Evolutionary conservation across 441 rosid species (phyloP).

Genomic region (Populus hybrid): DNA sequence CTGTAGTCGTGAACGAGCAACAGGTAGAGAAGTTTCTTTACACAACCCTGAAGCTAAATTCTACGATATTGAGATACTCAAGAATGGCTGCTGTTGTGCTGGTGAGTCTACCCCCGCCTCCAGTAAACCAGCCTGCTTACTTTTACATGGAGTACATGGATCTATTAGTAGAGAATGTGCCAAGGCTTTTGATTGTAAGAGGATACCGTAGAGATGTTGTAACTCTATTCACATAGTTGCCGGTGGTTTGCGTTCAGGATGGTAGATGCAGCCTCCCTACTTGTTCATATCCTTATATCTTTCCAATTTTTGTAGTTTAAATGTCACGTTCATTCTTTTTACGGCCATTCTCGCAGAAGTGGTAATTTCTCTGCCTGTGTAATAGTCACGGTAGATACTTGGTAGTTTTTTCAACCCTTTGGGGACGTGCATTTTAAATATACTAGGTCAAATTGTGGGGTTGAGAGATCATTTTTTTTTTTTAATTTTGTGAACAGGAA

Average conservation of each 20-base stretch:
- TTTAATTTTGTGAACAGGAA: too few species aligned
- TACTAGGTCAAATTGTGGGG: neutral
- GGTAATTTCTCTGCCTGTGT: conserved; percentile 9
- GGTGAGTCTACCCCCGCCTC: conserved; percentile 93
- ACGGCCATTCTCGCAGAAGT: neutral
- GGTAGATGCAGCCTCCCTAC: neutral
- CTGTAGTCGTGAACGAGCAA: conserved; percentile 73
- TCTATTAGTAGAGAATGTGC: conserved; percentile 90
- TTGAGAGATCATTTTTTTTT: neutral
- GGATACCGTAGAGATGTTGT: conserved; percentile 98
- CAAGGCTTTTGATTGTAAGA: conserved; percentile 92
- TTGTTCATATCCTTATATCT: conserved; percentile 25
- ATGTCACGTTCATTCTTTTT: conserved; percentile 33
- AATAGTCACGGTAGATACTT: conserved; percentile 6
- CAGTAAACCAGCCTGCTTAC: conserved; percentile 77
- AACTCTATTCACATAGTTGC: conserved; percentile 76
- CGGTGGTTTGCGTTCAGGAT: neutral
- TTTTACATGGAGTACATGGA: conserved; percentile 99
- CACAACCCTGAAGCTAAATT: conserved; percentile 87
- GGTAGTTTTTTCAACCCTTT: conserved; percentile 16
- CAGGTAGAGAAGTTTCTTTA: conserved; percentile 93
- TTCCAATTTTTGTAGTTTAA: conserved; percentile 19
- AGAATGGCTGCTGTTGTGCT: conserved; percentile 98
- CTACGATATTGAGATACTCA: conserved; percentile 79
- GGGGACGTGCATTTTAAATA: conserved; percentile 10